Base-by-base conservation (phyloP, 2,329 filamentous ascomycete species). In the Arthrobotrys iridis region DNA sequence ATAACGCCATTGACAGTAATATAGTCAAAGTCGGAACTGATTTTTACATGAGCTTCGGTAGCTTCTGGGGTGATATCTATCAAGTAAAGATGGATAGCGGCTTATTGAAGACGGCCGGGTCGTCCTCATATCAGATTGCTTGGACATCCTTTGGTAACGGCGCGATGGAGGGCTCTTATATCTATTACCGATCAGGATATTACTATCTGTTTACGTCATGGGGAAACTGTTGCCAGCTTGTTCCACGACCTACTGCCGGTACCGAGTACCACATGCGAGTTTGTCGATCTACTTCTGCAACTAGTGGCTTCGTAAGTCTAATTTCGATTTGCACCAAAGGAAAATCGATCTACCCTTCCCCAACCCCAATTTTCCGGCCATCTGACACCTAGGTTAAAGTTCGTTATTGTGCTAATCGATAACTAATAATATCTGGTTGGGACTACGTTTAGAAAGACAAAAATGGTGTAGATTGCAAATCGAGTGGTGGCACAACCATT, bases 21-120 rank as follows among this genome's bases (percentile, higher is more conserved):
- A 80, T 89, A 1, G 80, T 88, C 73, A 79, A 82, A 6, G 83
- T 81, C 1, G 82, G 82, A 37, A 81, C 80, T 6, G 77, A 77
- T 1, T 85, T 85, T 77, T 84, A 85, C 68, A 81, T 89, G 80
- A 87, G 84, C 74, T 92, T 91, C 76, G 90, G 89, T 28, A 90
- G 87, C 10, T 92, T 90, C 84, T 92, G 89, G 88, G 81, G 82
- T 5, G 86, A 88, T 79, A 84, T 91, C 70, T 90, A 87, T 82
- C 87, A 88, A 79, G 87, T 88, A 0, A 79, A 83, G 35, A 85
- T 91, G 80, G 28, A 63, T 13, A 79, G 78, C 33, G 79, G 80
- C 24, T 78, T 80, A 2, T 80, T 81, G 4, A 82, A 80, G 7
- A 81, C 79, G 18, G 78, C 79, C 2, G 71, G 79, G 2, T 37